Evolutionary conservation across 2,329 filamentous ascomycete genomes (phyloP).

Genomic region (Uncinocarpus reesii): DNA sequence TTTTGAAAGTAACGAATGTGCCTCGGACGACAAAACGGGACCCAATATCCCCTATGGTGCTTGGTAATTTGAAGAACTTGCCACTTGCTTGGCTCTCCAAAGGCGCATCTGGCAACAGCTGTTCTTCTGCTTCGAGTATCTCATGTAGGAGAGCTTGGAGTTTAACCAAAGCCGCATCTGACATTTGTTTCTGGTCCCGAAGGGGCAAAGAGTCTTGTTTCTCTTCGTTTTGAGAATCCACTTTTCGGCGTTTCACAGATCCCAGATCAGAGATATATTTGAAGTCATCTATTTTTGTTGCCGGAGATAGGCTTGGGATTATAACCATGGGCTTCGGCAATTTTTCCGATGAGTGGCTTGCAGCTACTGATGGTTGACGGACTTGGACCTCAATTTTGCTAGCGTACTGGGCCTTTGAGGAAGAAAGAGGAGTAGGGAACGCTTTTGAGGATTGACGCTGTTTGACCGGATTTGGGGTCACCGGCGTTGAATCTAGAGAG

Average conservation of each 20-base stretch:
- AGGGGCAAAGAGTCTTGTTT: slow-evolving; percentile 50
- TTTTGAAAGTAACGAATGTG: slow-evolving; percentile 62
- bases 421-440: slow-evolving; percentile 13
- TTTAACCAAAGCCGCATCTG: slow-evolving; percentile 60
- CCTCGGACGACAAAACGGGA: slow-evolving; percentile 51
- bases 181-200: slow-evolving; percentile 67
- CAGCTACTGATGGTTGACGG: not conserved
- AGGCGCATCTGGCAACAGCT: slow-evolving; percentile 48
- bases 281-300: slow-evolving; percentile 34
- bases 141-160: slow-evolving; percentile 60
- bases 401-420: slow-evolving; percentile 13
- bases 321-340: slow-evolving; percentile 37
- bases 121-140: slow-evolving; percentile 68
- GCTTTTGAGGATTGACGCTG: slow-evolving; percentile 16
- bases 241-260: slow-evolving; percentile 38
- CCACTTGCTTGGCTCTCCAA: slow-evolving; percentile 35
- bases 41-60: slow-evolving; percentile 28
- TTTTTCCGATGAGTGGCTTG: slow-evolving; percentile 18
- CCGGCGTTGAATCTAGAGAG: slow-evolving; percentile 27
- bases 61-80: slow-evolving; percentile 42
- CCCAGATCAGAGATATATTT: slow-evolving; percentile 29
- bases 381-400: not conserved
- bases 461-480: slow-evolving; percentile 21
- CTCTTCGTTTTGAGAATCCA: slow-evolving; percentile 43
- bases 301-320: slow-evolving; percentile 37